Conservation (phyloP, 768 basidiomycete genomes). For the Trametes elegans region DNA sequence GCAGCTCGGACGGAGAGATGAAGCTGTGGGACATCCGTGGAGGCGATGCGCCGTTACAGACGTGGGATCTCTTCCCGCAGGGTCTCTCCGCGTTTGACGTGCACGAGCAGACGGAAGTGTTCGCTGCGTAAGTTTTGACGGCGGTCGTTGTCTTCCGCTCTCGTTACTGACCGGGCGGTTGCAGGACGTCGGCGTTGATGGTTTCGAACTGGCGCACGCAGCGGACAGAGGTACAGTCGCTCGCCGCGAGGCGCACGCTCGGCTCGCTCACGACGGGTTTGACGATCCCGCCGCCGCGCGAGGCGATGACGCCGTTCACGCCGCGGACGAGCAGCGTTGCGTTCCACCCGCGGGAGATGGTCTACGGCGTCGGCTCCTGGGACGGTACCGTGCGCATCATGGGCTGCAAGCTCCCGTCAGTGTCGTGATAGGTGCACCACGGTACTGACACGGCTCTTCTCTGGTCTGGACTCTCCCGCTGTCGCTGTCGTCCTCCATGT, state of each 20-base stretch:
- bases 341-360: slow-evolving; percentile 88
- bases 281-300: slow-evolving; percentile 50
- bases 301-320: slow-evolving; percentile 55
- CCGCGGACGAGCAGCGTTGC: slow-evolving; percentile 61
- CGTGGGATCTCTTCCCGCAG: slow-evolving; percentile 62
- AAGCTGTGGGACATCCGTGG: slow-evolving; percentile 89
- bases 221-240: slow-evolving; percentile 56
- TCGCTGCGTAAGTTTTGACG: slow-evolving; percentile 66
- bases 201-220: slow-evolving; percentile 66
- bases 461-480: background rate
- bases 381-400: slow-evolving; percentile 66
- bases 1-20: slow-evolving; percentile 84
- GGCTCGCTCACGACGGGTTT: slow-evolving; percentile 58
- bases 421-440: background rate
- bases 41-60: slow-evolving; percentile 52
- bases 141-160: slow-evolving; percentile 7
- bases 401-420: slow-evolving; percentile 50
- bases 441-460: background rate
- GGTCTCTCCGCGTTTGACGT: slow-evolving; percentile 87
- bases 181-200: slow-evolving; percentile 59
- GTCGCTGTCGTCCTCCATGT: background rate
- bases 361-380: slow-evolving; percentile 69
- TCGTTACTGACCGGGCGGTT: background rate
- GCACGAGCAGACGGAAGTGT: slow-evolving; percentile 78
- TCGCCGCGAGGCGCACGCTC: slow-evolving; percentile 40